Base-by-base conservation (phyloP, 805 yeast species). In the Blastobotrys robertii region DNA sequence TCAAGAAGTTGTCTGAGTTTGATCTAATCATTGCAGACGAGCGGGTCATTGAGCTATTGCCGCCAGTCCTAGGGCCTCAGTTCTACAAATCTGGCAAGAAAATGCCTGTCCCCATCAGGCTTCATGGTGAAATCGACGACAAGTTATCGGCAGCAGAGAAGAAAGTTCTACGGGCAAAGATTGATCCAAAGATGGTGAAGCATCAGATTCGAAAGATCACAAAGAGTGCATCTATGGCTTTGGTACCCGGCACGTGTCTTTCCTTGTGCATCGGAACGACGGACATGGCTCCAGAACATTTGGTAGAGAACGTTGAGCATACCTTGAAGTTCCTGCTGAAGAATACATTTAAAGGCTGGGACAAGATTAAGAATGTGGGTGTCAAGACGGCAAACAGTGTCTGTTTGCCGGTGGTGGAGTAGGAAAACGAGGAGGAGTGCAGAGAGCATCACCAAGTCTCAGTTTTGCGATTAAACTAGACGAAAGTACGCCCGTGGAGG, bases 1-100 rank as follows among this genome's bases (percentile, higher is more conserved):
- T 79, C 1, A 70, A 73, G 44, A 84, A 80, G 33, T 77, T 71
- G 55, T 34, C 46, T n/a, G 39, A 33, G 13, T 44, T 44, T 37
- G 94, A 84, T 53, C 52, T 80, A 22, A 68, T 85, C 2, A 65
- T 84, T 8, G 78, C 81, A 3, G 94, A 85, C 59, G 74, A 78
- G 41, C 65, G 92, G 47, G 70, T 84, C 1, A 78, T 77, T 52
- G 75, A 74, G 47, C 61, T 77, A 15, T 59, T 84, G 25, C 83
- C 84, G 0, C 63, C 64, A 1, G 59, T 81, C 0, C 60, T 84
- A 30, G 83, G 84, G 1, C 67, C 70, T 4, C 71, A 67, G 43
- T 82, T 83, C 54, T 81, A 76, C 61, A 71, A 70, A 43, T 77
- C 75, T 45, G 76, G 76, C 48, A 79, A 76, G 51, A 80, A 77